Conservation (phyloP, 2,329 filamentous ascomycete species). For the Aspergillus udagawae region DNA sequence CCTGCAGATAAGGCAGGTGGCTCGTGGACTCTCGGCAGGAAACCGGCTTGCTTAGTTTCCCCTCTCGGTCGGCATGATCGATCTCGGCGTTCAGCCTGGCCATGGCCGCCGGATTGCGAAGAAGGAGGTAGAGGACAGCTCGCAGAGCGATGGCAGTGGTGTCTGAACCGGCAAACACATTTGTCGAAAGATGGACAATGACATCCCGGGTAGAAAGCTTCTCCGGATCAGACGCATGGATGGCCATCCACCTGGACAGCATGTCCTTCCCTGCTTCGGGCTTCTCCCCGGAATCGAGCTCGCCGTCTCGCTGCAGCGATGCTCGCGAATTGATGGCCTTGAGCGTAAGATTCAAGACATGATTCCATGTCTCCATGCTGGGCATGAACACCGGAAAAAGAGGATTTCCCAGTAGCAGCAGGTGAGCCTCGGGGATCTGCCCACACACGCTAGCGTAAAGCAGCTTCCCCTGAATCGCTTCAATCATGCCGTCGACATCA, state of each 20-base stretch:
- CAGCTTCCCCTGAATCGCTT: constrained; percentile 26
- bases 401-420: constrained; percentile 25
- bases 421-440: constrained; percentile 26
- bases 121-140: constrained; percentile 38
- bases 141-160: constrained; percentile 39
- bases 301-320: constrained; percentile 17
- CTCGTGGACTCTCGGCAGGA: constrained; percentile 21
- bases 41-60: constrained; percentile 18
- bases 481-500: constrained; percentile 37
- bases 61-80: constrained; percentile 22
- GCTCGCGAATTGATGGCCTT: constrained; percentile 28
- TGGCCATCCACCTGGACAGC: constrained; percentile 26
- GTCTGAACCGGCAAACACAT: constrained; percentile 21
- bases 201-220: constrained; percentile 27
- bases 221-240: constrained; percentile 23
- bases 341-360: constrained; percentile 29
- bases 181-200: constrained; percentile 24
- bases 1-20: constrained; percentile 33
- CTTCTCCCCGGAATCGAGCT: background rate
- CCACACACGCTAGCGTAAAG: constrained; percentile 26
- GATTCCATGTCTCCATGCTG: constrained; percentile 33
- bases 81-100: constrained; percentile 38
- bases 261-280: constrained; percentile 23
- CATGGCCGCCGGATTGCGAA: constrained; percentile 27
- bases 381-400: constrained; percentile 28